phyloP scores from a whole-genome alignment of 768 basidiomycete genomes.

The Trametes maxima region DNA sequence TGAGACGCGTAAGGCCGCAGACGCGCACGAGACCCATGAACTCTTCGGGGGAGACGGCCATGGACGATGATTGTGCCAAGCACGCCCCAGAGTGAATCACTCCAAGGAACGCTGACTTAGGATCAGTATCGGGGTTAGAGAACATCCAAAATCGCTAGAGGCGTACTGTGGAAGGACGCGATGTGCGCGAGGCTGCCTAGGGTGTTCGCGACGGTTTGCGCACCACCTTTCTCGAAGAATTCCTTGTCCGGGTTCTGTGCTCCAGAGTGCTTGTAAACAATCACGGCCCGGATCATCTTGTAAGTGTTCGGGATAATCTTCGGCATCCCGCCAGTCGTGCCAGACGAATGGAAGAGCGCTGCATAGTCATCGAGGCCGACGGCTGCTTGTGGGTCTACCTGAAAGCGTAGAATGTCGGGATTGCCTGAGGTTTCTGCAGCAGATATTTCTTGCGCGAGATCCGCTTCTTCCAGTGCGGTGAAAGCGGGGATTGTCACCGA shows the following conservation, averaged over 20 bases:
- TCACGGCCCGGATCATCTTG: constrained; percentile 15
- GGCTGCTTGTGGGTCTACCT: not conserved
- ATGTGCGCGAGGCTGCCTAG: constrained; percentile 25
- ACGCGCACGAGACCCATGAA: constrained; percentile 14
- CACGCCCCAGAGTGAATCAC: constrained; percentile 10
- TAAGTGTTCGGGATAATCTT: constrained; percentile 26
- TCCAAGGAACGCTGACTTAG: constrained; percentile 8
- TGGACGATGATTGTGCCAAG: constrained; percentile 22
- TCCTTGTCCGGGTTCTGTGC: not conserved
- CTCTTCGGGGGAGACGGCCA: constrained; percentile 16
- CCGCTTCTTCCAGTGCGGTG: not conserved
- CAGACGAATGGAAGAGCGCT: constrained; percentile 25
- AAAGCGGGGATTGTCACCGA: not conserved
- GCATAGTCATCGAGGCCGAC: constrained; percentile 14
- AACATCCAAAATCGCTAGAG: not conserved
- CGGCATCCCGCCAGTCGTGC: constrained; percentile 21
- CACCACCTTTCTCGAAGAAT: not conserved
- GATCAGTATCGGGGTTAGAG: not conserved
- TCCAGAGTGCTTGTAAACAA: constrained; percentile 1
- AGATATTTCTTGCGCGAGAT: not conserved
- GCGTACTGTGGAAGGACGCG: constrained; percentile 13
- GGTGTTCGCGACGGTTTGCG: constrained; percentile 18
- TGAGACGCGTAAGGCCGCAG: constrained; percentile 16
- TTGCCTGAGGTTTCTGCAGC: not conserved
- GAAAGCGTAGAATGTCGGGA: not conserved